These are phyloP conservation scores for Heterobasidion parviporum DNA, from an alignment of 1,284 basidiomycete genomes.

Conservation along the genomic window DNA sequence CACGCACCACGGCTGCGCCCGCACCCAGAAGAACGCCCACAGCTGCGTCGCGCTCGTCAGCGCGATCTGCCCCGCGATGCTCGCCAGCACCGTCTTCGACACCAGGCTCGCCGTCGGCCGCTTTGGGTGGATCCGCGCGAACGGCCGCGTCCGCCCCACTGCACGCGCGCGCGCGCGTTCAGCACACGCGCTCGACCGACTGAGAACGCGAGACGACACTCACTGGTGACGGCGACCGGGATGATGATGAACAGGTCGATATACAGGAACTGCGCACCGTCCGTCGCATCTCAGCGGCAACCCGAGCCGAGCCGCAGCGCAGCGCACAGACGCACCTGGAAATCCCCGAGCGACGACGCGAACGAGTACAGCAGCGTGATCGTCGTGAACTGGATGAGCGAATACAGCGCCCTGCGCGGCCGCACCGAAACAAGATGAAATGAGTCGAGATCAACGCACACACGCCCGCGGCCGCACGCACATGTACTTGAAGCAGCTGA, in stretches of 20 bases:
- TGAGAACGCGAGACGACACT: constrained; percentile 22
- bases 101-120: constrained; percentile 95
- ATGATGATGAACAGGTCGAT: constrained; percentile 98
- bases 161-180: constrained; percentile 11
- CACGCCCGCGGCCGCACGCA: constrained; percentile 29
- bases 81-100: constrained; percentile 91
- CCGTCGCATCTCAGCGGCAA: not conserved
- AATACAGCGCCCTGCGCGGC: constrained; percentile 70
- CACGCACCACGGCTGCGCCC: constrained; percentile 72
- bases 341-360: constrained; percentile 93
- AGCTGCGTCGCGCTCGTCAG: constrained; percentile 82
- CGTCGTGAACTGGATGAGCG: constrained; percentile 83
- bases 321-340: constrained; percentile 56
- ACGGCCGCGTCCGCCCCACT: constrained; percentile 95
- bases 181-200: not conserved
- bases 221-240: constrained; percentile 91
- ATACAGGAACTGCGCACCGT: constrained; percentile 72
- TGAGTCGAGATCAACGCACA: not conserved
- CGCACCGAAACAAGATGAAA: not conserved
- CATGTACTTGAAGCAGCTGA: constrained; percentile 99
- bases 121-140: constrained; percentile 79
- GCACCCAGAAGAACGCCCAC: constrained; percentile 87
- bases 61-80: constrained; percentile 89
- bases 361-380: constrained; percentile 95
- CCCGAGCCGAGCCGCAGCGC: not conserved